Base-by-base conservation (phyloP, 2,329 filamentous ascomycete genomes). In the Aureobasidium mangrovei region DNA sequence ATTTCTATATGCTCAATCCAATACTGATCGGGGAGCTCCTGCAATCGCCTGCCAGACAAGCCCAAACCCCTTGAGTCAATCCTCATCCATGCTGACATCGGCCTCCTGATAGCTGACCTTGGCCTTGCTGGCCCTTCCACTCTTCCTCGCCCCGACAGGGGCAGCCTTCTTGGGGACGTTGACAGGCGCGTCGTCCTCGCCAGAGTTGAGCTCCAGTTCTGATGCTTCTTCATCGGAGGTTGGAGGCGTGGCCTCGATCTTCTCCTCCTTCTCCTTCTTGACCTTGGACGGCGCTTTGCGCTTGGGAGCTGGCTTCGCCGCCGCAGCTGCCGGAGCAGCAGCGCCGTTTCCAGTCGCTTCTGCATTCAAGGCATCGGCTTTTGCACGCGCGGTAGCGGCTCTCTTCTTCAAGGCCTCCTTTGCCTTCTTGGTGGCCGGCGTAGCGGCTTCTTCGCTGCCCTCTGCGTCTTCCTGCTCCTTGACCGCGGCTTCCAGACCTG, bases 241-340 rank as follows among this genome's bases (percentile, higher is more conserved):
- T 54, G 68, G 71, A 18, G 73, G 74, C 32, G 72, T 75, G 45
- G 69, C 68, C n/a, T 68, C 71, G 29, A 61, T 61, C 56, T 70
- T 72, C 40, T 63, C 62, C 39, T 65, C 61, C 60, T 62, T 67
- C 61, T 65, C 60, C 57, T 60, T 62, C 33, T 57, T 59, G 3
- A 31, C 38, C 45, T 53, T 51, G 32, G 29, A 26, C 9, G 57
- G 53, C 24, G 57, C 60, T 55, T 61, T 63, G 35, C 41, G 57
- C 45, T 58, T 61, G 27, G 35, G 35, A 46, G 27, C 59, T 3
- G 63, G 31, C 26, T 51, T 58, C 45, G 51, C 54, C 61, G 55
- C 28, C 60, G 59, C 52, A 29, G 36, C 10, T 31, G 33, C 27
- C 24, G 33, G 44, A 33, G 49, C 56, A 18, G 42, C 46, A 7